Percentiles rank a stretch among this genome's conserved stretches.
Evolutionary conservation across 441 rosid species (phyloP).

Genomic region (Populus hybrid): DNA sequence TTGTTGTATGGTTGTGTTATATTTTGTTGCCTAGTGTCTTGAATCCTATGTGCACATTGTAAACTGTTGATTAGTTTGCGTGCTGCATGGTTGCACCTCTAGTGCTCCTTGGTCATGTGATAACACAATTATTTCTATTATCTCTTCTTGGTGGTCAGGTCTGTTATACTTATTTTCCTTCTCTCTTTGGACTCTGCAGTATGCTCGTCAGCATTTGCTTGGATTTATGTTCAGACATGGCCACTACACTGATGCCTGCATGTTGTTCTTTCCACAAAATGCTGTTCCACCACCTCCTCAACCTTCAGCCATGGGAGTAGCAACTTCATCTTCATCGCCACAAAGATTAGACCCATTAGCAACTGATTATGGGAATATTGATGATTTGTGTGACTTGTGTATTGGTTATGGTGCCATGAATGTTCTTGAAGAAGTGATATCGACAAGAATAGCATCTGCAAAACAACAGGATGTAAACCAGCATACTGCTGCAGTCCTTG

Average conservation of each 20-base stretch:
- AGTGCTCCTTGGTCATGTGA: background rate
- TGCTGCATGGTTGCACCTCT: background rate
- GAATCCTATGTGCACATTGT: conserved; percentile 2
- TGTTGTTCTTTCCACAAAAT: conserved; percentile 76
- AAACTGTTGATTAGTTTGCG: background rate
- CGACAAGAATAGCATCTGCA: conserved; percentile 64
- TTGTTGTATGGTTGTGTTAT: background rate
- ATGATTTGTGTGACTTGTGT: conserved; percentile 80
- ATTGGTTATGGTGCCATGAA: conserved; percentile 85
- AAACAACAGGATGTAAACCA: conserved; percentile 62
- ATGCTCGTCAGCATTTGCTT: conserved; percentile 86
- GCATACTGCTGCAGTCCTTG: conserved; percentile 64
- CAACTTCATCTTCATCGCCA: conserved; percentile 75
- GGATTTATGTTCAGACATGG: conserved; percentile 94
- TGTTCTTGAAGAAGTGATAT: conserved; percentile 78
- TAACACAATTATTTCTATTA: background rate
- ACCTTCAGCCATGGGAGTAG: conserved; percentile 53
- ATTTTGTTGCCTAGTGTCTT: conserved; percentile 8
- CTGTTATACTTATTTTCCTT: background rate
- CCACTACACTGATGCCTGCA: conserved; percentile 79
- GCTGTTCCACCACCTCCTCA: conserved; percentile 77
- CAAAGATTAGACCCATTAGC: conserved; percentile 92
- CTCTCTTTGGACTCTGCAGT: conserved; percentile 51
- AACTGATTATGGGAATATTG: conserved; percentile 93
- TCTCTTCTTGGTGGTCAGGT: background rate